phyloP scores from a whole-genome alignment of 495 filamentous ascomycete species.

The Neurospora terricola region DNA sequence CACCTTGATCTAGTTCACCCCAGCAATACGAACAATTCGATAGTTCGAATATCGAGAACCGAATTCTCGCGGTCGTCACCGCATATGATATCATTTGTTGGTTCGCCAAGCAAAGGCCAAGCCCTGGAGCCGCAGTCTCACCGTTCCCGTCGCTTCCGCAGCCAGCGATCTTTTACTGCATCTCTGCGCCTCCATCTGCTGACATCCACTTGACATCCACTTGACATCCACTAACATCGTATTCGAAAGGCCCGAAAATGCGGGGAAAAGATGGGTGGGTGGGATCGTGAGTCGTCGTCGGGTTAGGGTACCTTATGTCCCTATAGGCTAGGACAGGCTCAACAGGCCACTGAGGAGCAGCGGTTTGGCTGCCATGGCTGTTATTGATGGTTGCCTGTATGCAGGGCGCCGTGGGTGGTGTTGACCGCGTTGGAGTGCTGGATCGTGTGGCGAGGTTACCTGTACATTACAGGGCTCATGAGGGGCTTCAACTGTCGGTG shows the following conservation, averaged over 20 bases:
- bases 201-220: neutral
- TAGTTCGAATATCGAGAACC: neutral
- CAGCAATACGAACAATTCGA: neutral
- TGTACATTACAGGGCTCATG: no score
- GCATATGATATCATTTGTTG: neutral
- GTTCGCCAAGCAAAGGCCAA: neutral
- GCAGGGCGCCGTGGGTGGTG: no score
- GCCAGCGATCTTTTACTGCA: neutral
- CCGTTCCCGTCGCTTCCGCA: neutral
- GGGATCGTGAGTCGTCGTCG: no score
- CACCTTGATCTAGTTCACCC: neutral
- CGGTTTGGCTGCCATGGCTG: no score
- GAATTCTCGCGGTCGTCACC: neutral
- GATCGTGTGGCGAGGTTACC: no score
- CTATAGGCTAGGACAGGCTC: no score
- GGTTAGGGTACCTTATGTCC: no score
- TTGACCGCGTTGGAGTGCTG: no score
- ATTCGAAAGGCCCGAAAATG: neutral
- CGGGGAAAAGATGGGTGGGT: neutral
- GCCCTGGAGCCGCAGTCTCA: neutral
- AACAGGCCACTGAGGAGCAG: no score
- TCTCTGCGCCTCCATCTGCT: neutral
- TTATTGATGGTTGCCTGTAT: no score
- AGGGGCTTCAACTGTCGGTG: no score
- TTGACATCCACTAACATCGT: neutral